Evolutionary conservation across 2,329 filamentous ascomycete genomes (phyloP).

Genomic region (Drechslera avenae): DNA sequence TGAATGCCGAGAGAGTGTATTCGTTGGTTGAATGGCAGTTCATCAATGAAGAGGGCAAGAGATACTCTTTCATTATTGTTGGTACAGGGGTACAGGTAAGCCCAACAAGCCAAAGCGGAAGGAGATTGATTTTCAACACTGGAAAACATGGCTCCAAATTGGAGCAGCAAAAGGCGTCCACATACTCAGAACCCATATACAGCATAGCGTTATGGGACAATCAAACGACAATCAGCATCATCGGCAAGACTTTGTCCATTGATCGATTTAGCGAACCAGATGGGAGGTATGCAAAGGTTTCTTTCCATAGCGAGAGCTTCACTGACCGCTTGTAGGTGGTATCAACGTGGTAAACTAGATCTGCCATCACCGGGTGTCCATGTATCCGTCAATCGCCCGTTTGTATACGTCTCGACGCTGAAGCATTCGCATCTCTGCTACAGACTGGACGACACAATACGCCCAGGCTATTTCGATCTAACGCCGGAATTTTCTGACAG

Average conservation of each 20-base stretch:
- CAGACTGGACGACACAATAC: conserved; percentile 45
- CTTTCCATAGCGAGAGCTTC: background rate
- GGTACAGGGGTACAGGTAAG: conserved; percentile 50
- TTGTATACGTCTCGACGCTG: conserved; percentile 61
- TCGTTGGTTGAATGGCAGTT: conserved; percentile 69
- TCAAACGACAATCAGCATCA: conserved; percentile 30
- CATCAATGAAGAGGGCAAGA: conserved; percentile 58
- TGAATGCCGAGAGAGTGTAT: conserved; percentile 63
- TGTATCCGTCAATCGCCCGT: conserved; percentile 53
- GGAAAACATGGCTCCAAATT: conserved; percentile 55
- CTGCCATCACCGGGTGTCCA: conserved; percentile 58
- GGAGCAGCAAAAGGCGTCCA: conserved; percentile 51
- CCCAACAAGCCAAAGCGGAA: conserved; percentile 30
- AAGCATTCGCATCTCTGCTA: conserved; percentile 60
- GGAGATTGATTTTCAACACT: conserved; percentile 38
- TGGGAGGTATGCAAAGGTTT: conserved; percentile 21
- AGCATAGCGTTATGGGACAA: conserved; percentile 37
- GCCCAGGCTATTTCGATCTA: conserved; percentile 31
- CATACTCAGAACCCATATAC: conserved; percentile 38
- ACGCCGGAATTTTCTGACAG: conserved; percentile 38
- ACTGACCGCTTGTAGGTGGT: conserved; percentile 44
- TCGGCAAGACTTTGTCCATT: conserved; percentile 35
- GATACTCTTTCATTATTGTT: conserved; percentile 67
- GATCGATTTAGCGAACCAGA: conserved; percentile 35
- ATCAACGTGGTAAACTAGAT: conserved; percentile 44